Evolutionary conservation across 441 rosid genomes (phyloP), one percentile per base, ranked within the genome.

Genomic region (Metrosideros polymorpha): DNA sequence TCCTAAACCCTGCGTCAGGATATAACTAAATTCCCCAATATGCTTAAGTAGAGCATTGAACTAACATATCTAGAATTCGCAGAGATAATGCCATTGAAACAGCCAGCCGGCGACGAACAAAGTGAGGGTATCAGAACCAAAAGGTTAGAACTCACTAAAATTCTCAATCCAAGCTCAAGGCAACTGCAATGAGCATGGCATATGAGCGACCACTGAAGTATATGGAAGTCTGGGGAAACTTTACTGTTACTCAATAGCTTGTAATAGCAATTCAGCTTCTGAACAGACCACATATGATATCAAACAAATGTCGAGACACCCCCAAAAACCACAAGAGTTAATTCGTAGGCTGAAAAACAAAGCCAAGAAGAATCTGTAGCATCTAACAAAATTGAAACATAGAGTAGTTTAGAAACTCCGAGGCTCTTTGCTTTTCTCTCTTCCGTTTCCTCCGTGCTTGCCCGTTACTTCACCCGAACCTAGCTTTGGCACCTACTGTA

Each of bases 401-500:
- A 42, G 8, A 39, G n/a, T 22, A 24, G 82, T 22, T 71, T 2
- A 39, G 24, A 24, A 71, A 12, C 82, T 71, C 79, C 12, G 82
- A 71, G 82, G 49, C 49, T 71, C 49, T 24, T 71, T 22, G 49
- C 39, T 22, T 71, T 30, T 71, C 82, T 75, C 79, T 32, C 79
- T 66, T 42, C 45, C 8, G 47, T 35, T 22, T 5, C 79, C 3
- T 42, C 82, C 49, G 0, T 42, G 49, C 49, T 42, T 75, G 82
- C 49, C 12, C 29, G 7, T 75, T 42, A 42, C 30, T 77, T 3
- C 19, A 35, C 3, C 45, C 2, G 57, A 35, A 82, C 82, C 85
- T 86, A 66, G 63, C 52, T 30, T 47, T 0, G 84, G 29, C 84
- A 90, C 91, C 91, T 92, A 17, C 89, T 82, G 85, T 87, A 91